phyloP scores from a whole-genome alignment of 2,329 filamentous ascomycete genomes.

The Cladorrhinum sp. region DNA sequence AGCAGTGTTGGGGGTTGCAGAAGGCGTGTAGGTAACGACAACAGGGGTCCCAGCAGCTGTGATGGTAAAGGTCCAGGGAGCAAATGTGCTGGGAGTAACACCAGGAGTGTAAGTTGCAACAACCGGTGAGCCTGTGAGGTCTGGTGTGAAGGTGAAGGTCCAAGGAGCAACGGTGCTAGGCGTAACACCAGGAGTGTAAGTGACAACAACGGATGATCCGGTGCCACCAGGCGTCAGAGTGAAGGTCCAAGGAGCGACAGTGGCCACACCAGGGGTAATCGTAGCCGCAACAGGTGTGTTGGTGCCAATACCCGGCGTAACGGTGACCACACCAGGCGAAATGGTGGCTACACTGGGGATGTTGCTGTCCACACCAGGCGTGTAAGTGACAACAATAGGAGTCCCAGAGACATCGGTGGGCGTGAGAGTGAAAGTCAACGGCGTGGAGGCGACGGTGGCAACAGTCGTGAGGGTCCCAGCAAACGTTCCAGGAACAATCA shows the following conservation, averaged over 20 bases:
- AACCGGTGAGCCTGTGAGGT: not conserved
- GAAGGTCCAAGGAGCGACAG: constrained; percentile 16
- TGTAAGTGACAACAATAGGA: constrained; percentile 16
- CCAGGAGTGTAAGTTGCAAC: not conserved
- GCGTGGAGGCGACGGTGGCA: constrained; percentile 19
- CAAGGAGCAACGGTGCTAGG: not conserved
- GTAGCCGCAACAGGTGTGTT: not conserved
- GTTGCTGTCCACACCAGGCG: constrained; percentile 2
- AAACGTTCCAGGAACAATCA: not conserved
- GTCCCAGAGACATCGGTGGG: constrained; percentile 5
- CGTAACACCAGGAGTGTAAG: constrained; percentile 12
- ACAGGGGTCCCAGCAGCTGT: constrained; percentile 7
- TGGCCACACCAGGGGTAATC: not conserved
- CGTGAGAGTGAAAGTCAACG: constrained; percentile 6
- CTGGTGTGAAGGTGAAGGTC: not conserved
- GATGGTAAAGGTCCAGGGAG: constrained; percentile 8
- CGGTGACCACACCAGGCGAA: not conserved
- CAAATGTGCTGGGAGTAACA: constrained; percentile 14
- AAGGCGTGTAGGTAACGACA: constrained; percentile 11
- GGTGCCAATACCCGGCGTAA: not conserved
- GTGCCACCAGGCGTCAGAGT: constrained; percentile 5
- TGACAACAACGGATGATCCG: constrained; percentile 13
- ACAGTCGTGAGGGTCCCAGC: constrained; percentile 5
- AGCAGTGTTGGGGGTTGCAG: not conserved
- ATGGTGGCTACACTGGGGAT: not conserved